A percentile compares a stretch with the other conserved stretches of the same genome.
phyloP scores from a whole-genome alignment of 768 basidiomycete genomes.

The Flagelloscypha sp. region DNA sequence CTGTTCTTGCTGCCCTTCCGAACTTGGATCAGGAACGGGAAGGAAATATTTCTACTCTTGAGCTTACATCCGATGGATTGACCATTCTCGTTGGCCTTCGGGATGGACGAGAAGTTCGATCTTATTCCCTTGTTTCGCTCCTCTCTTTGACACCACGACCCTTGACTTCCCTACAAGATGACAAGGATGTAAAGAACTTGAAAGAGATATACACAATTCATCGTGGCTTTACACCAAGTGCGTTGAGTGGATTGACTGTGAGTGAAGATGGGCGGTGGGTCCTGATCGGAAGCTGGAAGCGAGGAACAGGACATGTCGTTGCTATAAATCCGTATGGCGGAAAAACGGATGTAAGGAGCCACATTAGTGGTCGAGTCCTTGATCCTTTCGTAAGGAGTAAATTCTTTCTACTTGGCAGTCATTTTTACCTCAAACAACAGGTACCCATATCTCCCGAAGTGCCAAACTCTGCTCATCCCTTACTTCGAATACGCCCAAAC shows the following conservation, averaged over 20 bases:
- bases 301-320: constrained; percentile 67
- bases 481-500: constrained; percentile 18
- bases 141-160: background rate
- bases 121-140: constrained; percentile 13
- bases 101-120: too few species aligned
- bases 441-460: constrained; percentile 48
- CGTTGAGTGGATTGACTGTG: constrained; percentile 34
- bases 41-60: too few species aligned
- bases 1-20: too few species aligned
- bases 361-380: constrained; percentile 48
- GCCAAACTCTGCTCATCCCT: constrained; percentile 48
- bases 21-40: too few species aligned
- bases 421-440: constrained; percentile 19
- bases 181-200: constrained; percentile 19
- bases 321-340: constrained; percentile 74
- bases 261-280: constrained; percentile 56
- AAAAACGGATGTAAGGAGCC: constrained; percentile 50
- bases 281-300: constrained; percentile 55
- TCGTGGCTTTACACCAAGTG: constrained; percentile 62
- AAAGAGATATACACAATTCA: constrained; percentile 62
- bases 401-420: constrained; percentile 10
- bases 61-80: too few species aligned
- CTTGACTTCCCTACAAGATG: constrained; percentile 2
- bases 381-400: constrained; percentile 44
- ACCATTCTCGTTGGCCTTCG: too few species aligned